Base-by-base conservation (phyloP, 345 rosid species). In the Salix arbutifolia region DNA sequence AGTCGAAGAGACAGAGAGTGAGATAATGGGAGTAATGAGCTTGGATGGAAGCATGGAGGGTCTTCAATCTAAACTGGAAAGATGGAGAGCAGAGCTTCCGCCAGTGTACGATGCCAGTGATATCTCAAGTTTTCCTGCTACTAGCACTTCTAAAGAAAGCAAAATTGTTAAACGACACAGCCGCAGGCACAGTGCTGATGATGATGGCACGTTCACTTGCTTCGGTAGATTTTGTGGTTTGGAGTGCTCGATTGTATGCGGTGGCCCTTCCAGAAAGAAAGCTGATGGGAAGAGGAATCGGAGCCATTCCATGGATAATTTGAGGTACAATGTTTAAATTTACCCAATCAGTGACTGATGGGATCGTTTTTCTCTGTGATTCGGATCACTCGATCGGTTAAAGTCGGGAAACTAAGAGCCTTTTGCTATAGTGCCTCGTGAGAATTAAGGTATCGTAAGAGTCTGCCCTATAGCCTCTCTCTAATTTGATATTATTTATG, bases 61-160 rank as follows among this genome's bases (percentile, higher is more conserved):
- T 17, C 84, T 93, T 1, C 88, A 89, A 8, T 89, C 99, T 5
- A 96, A 96, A 70, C 81, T 96, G 13, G 97, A 90, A 58, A 76
- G 97, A 42, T 95, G 98, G 99, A 76, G 91, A 48, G 80, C 90
- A 23, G 99, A 95, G 82, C 77, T 91, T 3, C 96, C 97, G 1
- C 88, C 93, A n/a, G 69, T 86, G 5, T 91, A 88, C 38, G 94
- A 91, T 78, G 65, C 78, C 0, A 85, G 90, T 25, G 80, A 77
- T 8, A 8, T 73, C 38, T 75, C 91, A 4, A 88, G 88, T 65
- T 84, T 73, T 1, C 70, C 74, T 7, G 80, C 85, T 0, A 86
- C 84, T 19, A 66, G 77, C 52, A 53, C 42, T 44, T 75, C 30
- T 28, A 33, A 21, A 17, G 72, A 50, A 11, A 25, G 75, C 6